These are phyloP conservation scores for Chloromonas sp. DNA, from an alignment of 163 green algal genomes.

Conservation along the genomic window DNA sequence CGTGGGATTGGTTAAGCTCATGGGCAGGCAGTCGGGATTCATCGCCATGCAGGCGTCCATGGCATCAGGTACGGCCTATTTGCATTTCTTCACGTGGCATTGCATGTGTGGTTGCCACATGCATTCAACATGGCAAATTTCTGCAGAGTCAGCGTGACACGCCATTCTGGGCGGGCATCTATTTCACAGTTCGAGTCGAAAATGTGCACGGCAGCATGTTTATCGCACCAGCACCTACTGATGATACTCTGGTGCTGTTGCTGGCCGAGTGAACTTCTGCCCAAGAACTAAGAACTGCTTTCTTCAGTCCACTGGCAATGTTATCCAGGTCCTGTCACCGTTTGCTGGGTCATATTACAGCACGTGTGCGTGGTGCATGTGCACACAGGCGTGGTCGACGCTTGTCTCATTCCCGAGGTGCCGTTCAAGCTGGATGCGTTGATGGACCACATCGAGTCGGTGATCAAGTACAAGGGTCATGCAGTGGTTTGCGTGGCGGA, in stretches of 20 bases:
- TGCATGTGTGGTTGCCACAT: neutral
- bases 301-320: too few relatives aligned
- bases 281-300: too few relatives aligned
- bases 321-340: too few relatives aligned
- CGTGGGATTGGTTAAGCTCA: constrained; percentile 94
- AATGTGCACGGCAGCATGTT: too few relatives aligned
- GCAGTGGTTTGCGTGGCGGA: constrained; percentile 89
- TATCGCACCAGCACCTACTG: too few relatives aligned
- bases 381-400: constrained; percentile 78
- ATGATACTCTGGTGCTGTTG: too few relatives aligned
- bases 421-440: constrained; percentile 82
- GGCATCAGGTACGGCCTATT: constrained; percentile 52
- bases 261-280: too few relatives aligned
- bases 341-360: too few relatives aligned
- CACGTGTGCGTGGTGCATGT: too few relatives aligned
- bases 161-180: too few relatives aligned
- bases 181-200: too few relatives aligned
- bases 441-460: constrained; percentile 67
- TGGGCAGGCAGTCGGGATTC: constrained; percentile 89
- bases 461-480: constrained; percentile 79
- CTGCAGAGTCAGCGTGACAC: too few relatives aligned
- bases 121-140: neutral
- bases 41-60: constrained; percentile 88
- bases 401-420: constrained; percentile 92
- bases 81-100: neutral